Base-by-base conservation (phyloP, 2,329 filamentous ascomycete genomes). In the Pseudopyrenochaeta lycopersici region DNA sequence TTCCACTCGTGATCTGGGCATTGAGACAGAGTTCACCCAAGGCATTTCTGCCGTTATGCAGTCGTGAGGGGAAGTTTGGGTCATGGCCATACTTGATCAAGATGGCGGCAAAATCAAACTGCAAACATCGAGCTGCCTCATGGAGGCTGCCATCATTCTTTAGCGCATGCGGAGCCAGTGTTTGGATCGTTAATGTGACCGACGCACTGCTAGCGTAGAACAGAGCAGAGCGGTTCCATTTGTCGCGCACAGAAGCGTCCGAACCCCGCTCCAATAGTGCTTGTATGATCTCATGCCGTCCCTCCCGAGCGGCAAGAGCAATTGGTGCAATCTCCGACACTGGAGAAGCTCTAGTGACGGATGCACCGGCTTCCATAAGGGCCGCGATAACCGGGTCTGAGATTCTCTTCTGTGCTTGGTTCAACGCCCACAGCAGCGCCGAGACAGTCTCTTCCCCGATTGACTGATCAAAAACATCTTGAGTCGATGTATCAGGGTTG, bases 81-180 rank as follows among this genome's bases (percentile, higher is more conserved):
- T 88, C 84, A 54, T 90, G 87, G 1, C 82, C 84, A 56, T 83
- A 76, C 40, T 86, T 77, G 4, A 89, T 73, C 1, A 90, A 76
- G 1, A 86, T 76, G 44, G 80, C 78, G 56, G 88, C 83, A 1
- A 82, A 82, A 11, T 81, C 73, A 0, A 87, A 58, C 58, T 88
- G 85, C 17, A 90, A 77, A 41, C 84, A 81, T 11, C 84, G 78
- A 0, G 87, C 83, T 3, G 87, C 85, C 54, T 88, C 87, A 63
- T 90, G 88, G 2, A 90, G 77, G 1, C 86, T 89, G 0, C 87
- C 87, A 54, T 90, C 88, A 52, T 90, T 85, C 36, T 78, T 80
- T 1, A 83, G 80, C 1, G 85, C 83, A 17, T 84, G 83, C 0
- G 84, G 82, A 4, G 88, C 76, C 1, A 89, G 71, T 46, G 79